Conservation (phyloP, 176 grass and related monocot species). For the Eleusine indica region DNA sequence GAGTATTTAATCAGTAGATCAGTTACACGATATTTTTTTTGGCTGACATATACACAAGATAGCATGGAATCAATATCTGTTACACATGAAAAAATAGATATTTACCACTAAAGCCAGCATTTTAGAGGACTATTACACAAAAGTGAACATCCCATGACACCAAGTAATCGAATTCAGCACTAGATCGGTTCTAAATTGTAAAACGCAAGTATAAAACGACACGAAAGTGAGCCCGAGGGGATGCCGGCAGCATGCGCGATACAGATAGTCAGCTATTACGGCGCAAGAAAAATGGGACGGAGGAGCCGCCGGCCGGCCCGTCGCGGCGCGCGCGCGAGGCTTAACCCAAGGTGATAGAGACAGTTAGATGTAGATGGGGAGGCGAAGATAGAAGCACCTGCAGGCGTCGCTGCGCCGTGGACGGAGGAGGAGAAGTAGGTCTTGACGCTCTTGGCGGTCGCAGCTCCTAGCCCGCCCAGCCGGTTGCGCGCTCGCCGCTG, state of each 20-base stretch:
- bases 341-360: background rate
- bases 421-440: background rate
- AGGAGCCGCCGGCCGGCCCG: background rate
- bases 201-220: background rate
- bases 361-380: too few species aligned
- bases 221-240: too few species aligned
- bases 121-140: too few species aligned
- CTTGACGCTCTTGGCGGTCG: background rate
- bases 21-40: background rate
- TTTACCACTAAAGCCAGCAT: too few species aligned
- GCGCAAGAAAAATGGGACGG: background rate
- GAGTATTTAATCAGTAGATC: constrained; percentile 6
- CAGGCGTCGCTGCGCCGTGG: background rate
- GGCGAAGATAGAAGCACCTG: background rate
- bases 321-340: background rate
- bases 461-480: too few species aligned
- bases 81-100: too few species aligned
- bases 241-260: too few species aligned
- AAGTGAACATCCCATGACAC: too few species aligned
- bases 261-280: background rate
- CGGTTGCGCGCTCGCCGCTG: constrained; percentile 12
- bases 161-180: background rate
- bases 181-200: background rate
- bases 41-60: background rate
- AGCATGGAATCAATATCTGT: background rate